phyloP scores from a whole-genome alignment of 1,139 yeast genomes.

The Barnettozyma hawaiiensis region DNA sequence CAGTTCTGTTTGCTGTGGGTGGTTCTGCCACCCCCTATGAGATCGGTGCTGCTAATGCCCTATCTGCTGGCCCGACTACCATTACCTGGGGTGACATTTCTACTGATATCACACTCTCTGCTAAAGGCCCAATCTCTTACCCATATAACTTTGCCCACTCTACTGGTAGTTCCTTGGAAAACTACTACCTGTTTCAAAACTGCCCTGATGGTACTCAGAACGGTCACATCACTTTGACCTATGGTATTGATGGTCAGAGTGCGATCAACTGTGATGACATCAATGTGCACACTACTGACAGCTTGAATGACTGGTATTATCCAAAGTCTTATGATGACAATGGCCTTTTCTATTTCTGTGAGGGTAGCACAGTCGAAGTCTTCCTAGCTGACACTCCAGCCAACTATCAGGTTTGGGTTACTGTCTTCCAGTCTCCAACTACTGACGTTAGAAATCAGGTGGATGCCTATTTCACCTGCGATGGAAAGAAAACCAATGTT shows the following conservation, averaged over 20 bases:
- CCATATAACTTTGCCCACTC: slow-evolving; percentile 26
- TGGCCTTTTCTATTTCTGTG: slow-evolving; percentile 24
- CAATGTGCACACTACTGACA: slow-evolving; percentile 22
- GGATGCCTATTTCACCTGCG: neutral
- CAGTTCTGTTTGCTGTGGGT: slow-evolving; percentile 30
- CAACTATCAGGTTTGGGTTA: slow-evolving; percentile 22
- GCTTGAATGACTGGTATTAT: slow-evolving; percentile 28
- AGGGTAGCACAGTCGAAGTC: slow-evolving; percentile 11
- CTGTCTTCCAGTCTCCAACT: slow-evolving; percentile 18
- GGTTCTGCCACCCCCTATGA: slow-evolving; percentile 27
- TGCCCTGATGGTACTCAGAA: slow-evolving; percentile 26
- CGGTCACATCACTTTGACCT: slow-evolving; percentile 20
- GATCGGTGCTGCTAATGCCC: slow-evolving; percentile 25
- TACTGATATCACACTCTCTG: slow-evolving; percentile 25
- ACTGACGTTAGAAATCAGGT: neutral
- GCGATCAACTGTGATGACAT: slow-evolving; percentile 24
- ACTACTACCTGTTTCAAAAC: slow-evolving; percentile 28
- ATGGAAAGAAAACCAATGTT: neutral
- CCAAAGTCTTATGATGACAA: slow-evolving; percentile 21
- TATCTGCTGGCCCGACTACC: slow-evolving; percentile 23
- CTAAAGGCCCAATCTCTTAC: slow-evolving; percentile 17
- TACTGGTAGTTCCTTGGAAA: slow-evolving; percentile 28
- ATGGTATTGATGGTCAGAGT: slow-evolving; percentile 1
- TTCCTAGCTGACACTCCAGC: slow-evolving; percentile 14
- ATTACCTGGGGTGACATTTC: slow-evolving; percentile 19